Conservation (phyloP, 2,329 filamentous ascomycete genomes). For the Triangularia setosa region DNA sequence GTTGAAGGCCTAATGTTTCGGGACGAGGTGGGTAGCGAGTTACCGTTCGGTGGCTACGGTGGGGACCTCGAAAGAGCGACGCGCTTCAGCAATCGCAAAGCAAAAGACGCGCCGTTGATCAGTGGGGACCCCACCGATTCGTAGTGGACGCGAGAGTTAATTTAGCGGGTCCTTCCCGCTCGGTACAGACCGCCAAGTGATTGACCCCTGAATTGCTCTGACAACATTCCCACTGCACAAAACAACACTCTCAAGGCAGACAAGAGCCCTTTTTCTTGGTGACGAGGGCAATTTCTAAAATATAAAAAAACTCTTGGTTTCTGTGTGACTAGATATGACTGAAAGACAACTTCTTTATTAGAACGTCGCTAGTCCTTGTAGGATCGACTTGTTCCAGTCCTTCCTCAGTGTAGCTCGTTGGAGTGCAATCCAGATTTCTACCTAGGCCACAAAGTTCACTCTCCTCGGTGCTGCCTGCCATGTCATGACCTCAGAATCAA, state of each 20-base stretch:
- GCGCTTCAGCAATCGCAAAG: neutral
- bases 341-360: too few species aligned
- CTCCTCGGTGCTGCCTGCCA: too few species aligned
- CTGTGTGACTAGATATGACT: too few species aligned
- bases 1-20: neutral
- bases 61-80: slow-evolving; percentile 1
- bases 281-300: too few species aligned
- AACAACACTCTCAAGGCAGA: neutral
- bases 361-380: too few species aligned
- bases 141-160: slow-evolving; percentile 1
- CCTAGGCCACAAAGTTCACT: too few species aligned
- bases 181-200: neutral
- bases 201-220: neutral
- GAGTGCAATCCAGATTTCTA: too few species aligned
- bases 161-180: slow-evolving; percentile 7
- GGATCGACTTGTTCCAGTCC: too few species aligned
- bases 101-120: slow-evolving; percentile 6
- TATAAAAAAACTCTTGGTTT: too few species aligned
- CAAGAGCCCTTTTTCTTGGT: too few species aligned
- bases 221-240: neutral
- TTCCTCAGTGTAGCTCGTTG: too few species aligned
- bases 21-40: neutral
- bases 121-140: neutral
- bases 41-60: neutral
- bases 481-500: too few species aligned